Conservation (phyloP, 2,329 filamentous ascomycete genomes). For the Botrytis tulipae region DNA sequence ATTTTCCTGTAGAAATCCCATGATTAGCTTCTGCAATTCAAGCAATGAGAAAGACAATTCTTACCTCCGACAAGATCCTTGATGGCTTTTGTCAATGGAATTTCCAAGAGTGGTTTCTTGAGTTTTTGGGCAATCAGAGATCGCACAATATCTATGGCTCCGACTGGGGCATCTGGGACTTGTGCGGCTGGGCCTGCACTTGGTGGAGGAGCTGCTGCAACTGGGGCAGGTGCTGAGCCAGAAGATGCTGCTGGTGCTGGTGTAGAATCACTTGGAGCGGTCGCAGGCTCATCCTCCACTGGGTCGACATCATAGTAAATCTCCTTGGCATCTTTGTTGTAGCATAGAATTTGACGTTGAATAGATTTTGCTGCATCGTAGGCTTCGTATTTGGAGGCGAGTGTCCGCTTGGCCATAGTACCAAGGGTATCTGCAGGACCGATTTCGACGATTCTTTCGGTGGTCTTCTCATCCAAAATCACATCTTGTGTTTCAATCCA, state of each 20-base stretch:
- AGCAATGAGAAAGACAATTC: slow-evolving; percentile 36
- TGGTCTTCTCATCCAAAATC: slow-evolving; percentile 91
- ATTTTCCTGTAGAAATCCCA: slow-evolving; percentile 68
- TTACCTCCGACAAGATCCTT: slow-evolving; percentile 96
- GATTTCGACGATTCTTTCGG: slow-evolving; percentile 96
- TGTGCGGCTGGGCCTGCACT: slow-evolving; percentile 83
- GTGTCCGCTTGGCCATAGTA: slow-evolving; percentile 93
- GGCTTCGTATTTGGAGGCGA: slow-evolving; percentile 96
- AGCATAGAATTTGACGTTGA: slow-evolving; percentile 96
- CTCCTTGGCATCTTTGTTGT: slow-evolving; percentile 98
- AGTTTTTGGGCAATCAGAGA: slow-evolving; percentile 93
- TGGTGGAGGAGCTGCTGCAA: slow-evolving; percentile 57
- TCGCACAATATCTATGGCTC: slow-evolving; percentile 85
- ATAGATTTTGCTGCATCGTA: slow-evolving; percentile 97
- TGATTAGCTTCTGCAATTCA: slow-evolving; percentile 22
- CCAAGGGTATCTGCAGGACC: slow-evolving; percentile 95
- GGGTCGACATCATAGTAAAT: slow-evolving; percentile 99
- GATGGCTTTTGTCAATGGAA: slow-evolving; percentile 93
- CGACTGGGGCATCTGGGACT: slow-evolving; percentile 81
- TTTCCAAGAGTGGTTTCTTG: slow-evolving; percentile 86
- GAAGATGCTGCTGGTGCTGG: slow-evolving; percentile 44
- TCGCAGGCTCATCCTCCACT: slow-evolving; percentile 80
- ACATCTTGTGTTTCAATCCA: slow-evolving; percentile 99
- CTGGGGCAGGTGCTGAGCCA: slow-evolving; percentile 51
- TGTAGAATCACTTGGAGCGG: slow-evolving; percentile 44